phyloP scores from a whole-genome alignment of 2,329 filamentous ascomycete genomes.

The Aspergillus awamori region DNA sequence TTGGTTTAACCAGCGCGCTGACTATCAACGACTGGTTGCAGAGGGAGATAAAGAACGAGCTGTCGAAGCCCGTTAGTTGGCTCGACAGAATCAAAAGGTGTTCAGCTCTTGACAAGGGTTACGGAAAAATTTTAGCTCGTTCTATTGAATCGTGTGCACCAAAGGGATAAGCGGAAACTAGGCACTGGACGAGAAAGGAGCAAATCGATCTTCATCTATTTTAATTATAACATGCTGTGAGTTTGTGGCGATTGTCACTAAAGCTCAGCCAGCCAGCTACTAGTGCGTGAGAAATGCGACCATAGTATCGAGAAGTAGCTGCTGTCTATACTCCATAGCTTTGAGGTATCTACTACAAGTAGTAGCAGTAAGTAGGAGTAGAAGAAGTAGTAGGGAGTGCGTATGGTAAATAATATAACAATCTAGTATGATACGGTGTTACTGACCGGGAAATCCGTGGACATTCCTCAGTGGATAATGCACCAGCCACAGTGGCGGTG shows the following conservation, averaged over 20 bases:
- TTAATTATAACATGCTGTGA: too few species aligned
- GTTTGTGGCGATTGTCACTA: too few species aligned
- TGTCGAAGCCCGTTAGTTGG: background rate
- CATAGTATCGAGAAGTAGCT: too few species aligned
- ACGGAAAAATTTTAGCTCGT: background rate
- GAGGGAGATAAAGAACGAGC: constrained; percentile 1
- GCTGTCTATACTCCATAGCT: too few species aligned
- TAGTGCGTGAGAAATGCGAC: too few species aligned
- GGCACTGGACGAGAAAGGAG: background rate
- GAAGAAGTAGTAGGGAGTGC: background rate
- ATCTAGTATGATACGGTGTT: too few species aligned
- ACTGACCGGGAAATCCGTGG: background rate
- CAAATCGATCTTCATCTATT: background rate
- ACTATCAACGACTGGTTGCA: background rate
- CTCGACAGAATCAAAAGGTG: background rate
- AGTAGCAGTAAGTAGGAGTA: background rate
- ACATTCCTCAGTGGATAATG: background rate
- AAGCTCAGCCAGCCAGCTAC: too few species aligned
- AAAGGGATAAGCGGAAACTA: background rate
- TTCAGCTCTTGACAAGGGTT: background rate
- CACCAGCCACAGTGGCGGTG: constrained; percentile 40
- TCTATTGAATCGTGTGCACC: background rate
- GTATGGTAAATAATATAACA: background rate
- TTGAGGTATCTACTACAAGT: too few species aligned
- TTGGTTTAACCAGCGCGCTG: background rate